phyloP scores from a whole-genome alignment of 805 yeast species.

The Lachancea lanzarotensis region DNA sequence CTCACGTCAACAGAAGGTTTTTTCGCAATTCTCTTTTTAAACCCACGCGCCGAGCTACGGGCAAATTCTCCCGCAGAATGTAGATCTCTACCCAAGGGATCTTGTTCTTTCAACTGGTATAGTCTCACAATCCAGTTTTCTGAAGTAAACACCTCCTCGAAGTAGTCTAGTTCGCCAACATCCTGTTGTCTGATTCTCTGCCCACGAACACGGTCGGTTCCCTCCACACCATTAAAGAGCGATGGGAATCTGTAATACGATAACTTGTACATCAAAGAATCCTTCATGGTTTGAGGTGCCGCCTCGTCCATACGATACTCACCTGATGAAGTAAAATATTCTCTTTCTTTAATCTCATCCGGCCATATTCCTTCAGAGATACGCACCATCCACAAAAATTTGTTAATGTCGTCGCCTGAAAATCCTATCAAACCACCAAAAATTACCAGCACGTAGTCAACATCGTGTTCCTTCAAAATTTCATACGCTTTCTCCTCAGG shows the following conservation, averaged over 20 bases:
- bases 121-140: constrained; percentile 97
- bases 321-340: constrained; percentile 76
- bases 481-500: constrained; percentile 83
- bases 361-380: constrained; percentile 99
- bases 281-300: constrained; percentile 80
- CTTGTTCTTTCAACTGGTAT: constrained; percentile 84
- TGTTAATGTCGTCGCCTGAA: constrained; percentile 94
- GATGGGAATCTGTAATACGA: constrained; percentile 82
- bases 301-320: constrained; percentile 80
- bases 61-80: constrained; percentile 51
- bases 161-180: constrained; percentile 55
- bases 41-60: constrained; percentile 28
- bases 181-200: constrained; percentile 56
- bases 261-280: constrained; percentile 92
- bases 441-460: constrained; percentile 85
- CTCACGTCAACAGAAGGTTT: constrained; percentile 52
- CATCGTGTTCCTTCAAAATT: constrained; percentile 84
- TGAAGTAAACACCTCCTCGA: constrained; percentile 91
- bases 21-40: constrained; percentile 39
- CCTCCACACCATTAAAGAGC: constrained; percentile 50
- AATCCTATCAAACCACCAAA: constrained; percentile 93
- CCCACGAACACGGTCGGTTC: constrained; percentile 79
- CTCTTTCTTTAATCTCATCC: constrained; percentile 85
- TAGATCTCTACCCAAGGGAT: constrained; percentile 77
- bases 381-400: constrained; percentile 97